A percentile compares a stretch with the other conserved stretches of the same genome.
These are phyloP conservation scores for Akanthomyces lecanii DNA, from an alignment of 2,329 filamentous ascomycete genomes.

Conservation along the genomic window DNA sequence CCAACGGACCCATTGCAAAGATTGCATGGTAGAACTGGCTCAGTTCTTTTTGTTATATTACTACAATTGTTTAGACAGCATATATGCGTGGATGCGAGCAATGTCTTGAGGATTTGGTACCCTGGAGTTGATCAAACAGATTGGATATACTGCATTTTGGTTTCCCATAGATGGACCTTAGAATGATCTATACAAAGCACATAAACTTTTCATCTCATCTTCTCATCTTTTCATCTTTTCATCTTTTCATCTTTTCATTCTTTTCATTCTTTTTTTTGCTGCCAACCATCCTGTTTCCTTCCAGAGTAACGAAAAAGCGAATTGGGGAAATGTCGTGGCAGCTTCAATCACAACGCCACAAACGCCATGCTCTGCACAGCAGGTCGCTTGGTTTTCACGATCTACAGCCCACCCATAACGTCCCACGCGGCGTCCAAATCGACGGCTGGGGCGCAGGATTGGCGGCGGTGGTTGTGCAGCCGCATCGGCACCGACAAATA, in stretches of 20 bases:
- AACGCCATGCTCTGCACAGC: too few species aligned
- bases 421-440: not conserved
- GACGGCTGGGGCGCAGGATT: not conserved
- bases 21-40: constrained; percentile 42
- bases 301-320: too few species aligned
- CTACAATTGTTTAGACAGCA: too few species aligned
- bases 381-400: not conserved
- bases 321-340: too few species aligned
- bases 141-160: not conserved
- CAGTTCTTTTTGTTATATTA: not conserved
- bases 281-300: too few species aligned
- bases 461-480: not conserved
- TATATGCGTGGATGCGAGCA: not conserved
- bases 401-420: too few species aligned
- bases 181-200: not conserved
- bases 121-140: not conserved
- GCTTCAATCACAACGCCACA: too few species aligned
- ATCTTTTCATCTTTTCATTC: too few species aligned
- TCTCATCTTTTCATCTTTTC: too few species aligned
- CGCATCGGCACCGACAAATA: not conserved
- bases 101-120: not conserved
- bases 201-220: too few species aligned
- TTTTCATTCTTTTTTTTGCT: too few species aligned
- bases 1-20: constrained; percentile 40
- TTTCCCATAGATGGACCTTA: not conserved